Percentiles rank a stretch among this genome's conserved stretches.
These are phyloP conservation scores for Exophiala mesophila DNA, from an alignment of 2,329 filamentous ascomycete species.

Conservation along the genomic window DNA sequence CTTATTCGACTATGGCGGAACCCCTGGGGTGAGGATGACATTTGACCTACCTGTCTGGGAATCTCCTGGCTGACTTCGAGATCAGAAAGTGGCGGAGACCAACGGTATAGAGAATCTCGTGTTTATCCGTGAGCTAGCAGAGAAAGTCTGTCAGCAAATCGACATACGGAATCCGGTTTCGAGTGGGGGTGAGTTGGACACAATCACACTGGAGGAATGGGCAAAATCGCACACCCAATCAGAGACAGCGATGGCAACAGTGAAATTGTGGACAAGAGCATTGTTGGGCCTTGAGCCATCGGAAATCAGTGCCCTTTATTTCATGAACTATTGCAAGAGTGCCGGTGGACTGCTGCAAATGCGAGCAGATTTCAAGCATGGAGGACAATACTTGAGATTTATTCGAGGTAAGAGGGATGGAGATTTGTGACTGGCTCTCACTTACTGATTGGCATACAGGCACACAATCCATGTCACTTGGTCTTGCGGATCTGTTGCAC, in stretches of 20 bases:
- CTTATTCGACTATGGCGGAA: conserved; percentile 24
- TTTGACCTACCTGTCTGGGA: neutral
- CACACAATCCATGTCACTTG: conserved; percentile 40
- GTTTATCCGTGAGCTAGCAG: conserved; percentile 34
- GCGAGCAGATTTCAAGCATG: conserved; percentile 49
- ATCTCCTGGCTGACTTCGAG: neutral
- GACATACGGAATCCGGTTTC: conserved; percentile 25
- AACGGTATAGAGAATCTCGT: conserved; percentile 28
- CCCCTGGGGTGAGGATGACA: conserved; percentile 4
- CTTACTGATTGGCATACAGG: conserved; percentile 32
- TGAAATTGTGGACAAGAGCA: conserved; percentile 45
- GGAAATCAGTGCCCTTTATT: conserved; percentile 50
- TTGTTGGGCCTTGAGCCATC: conserved; percentile 49
- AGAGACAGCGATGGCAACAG: conserved; percentile 33
- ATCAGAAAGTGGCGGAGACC: conserved; percentile 6
- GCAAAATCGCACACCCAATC: conserved; percentile 31
- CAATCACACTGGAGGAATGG: conserved; percentile 38
- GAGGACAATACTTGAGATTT: conserved; percentile 49
- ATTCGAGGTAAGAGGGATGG: conserved; percentile 15
- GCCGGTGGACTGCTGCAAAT: conserved; percentile 50
- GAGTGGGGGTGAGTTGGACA: conserved; percentile 30
- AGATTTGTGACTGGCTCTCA: too few species aligned
- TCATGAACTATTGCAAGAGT: conserved; percentile 53
- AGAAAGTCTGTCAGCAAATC: conserved; percentile 37
- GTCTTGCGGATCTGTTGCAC: conserved; percentile 35